Evolutionary conservation across 129 eudicot species (phyloP), one percentile per base, ranked within the genome.

Genomic region (Pulicaria dysenterica): DNA sequence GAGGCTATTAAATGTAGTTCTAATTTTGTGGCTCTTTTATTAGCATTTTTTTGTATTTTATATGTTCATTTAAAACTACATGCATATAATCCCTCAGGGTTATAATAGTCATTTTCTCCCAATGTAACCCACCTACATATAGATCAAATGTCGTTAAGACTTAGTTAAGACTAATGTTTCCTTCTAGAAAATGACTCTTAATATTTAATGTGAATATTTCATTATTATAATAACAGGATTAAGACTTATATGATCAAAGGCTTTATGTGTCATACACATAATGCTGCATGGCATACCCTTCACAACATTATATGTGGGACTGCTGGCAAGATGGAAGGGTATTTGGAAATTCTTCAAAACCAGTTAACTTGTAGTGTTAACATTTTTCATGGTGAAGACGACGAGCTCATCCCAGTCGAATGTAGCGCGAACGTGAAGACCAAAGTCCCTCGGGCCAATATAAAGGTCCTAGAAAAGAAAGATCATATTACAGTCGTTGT

Each of bases 271-370:
- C 98, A 94, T 72, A 87, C 98, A 10, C 98, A 94, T 51, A 90
- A 87, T 40, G 98, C 98, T 7, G 98, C 98, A 46, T 94, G 98
- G 98, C 98, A 94, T 59, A 94, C 98, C 1, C 87, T 94, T 6
- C 98, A 94, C 89, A 94, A 94, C 82, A 90, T 94, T 12, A 90
- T 94, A 14, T 94, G 95, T 56, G 98, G 98, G 14, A 88, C 95
- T 0, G 98, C 98, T 0, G 91, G 83, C 5, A 90, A 86, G 74
- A 83, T 94, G 2, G 98, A 86, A 69, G 82, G 78, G 8, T 94
- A 94, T 73, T 63, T 94, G 76, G 93, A 94, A 54, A 63, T 64
- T 8, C 86, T 94, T 8, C 75, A 74, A 12, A 83, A 84, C 57
- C 39, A 62, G 16, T 67, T 90, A 11, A 86, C 64, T n/a, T 90